Evolutionary conservation across 345 rosid genomes (phyloP), one percentile per base, ranked within the genome.

Genomic region (Hibiscus tridactylites): DNA sequence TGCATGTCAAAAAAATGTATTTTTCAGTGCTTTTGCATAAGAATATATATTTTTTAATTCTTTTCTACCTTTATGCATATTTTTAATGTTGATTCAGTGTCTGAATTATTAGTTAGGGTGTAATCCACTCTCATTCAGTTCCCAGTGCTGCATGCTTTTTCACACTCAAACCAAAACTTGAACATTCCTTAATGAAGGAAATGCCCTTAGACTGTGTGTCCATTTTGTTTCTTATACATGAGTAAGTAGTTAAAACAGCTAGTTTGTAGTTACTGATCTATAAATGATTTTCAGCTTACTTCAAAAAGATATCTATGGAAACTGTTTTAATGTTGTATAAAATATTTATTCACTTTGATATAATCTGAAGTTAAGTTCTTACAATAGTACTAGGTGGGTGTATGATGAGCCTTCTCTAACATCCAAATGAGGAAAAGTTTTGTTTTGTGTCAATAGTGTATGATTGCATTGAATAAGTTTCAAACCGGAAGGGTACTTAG

Each of bases 381-480:
- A 17, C 47, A 63, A n/a, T 62, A 35, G 10, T n/a, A 35, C 49
- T 37, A 35, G 28, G 67, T 17, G n/a, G n/a, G n/a, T n/a, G n/a
- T n/a, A n/a, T n/a, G n/a, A n/a, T n/a, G n/a, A n/a, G n/a, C n/a
- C n/a, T n/a, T n/a, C n/a, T n/a, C n/a, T n/a, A n/a, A n/a, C n/a
- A n/a, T n/a, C n/a, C n/a, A n/a, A n/a, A n/a, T n/a, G n/a, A n/a
- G n/a, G n/a, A n/a, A n/a, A n/a, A n/a, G n/a, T n/a, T n/a, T n/a
- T n/a, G n/a, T n/a, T n/a, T n/a, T n/a, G n/a, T n/a, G n/a, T n/a
- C n/a, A n/a, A n/a, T n/a, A n/a, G n/a, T n/a, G n/a, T n/a, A 31
- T 17, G 16, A 70, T 72, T 50, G 75, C 52, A 33, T 49, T 15
- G 19, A 67, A 47, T 19, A 49, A 68, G 24, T 68, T 68, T 29